Evolutionary conservation across 208 protist species (phyloP), one percentile per base, ranked within the genome.

Genomic region (Tritrichomonas musculus): DNA sequence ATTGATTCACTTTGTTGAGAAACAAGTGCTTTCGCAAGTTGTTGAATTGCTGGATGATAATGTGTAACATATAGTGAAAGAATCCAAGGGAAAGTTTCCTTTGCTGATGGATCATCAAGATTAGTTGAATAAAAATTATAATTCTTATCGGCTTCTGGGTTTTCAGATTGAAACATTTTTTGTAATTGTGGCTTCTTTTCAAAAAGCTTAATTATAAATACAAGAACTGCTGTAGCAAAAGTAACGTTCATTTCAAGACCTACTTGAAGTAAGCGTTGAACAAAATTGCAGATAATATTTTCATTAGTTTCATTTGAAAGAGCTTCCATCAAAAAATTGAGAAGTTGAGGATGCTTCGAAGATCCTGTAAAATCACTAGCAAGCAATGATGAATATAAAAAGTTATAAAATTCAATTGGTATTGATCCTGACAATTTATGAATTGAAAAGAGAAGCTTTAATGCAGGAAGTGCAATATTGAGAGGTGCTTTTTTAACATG

Each of bases 301-400:
- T 88, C 39, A 30, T 88, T n/a, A 14, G 33, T 88, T 60, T 53
- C 47, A 4, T 13, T 49, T 27, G 44, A 47, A 39, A 88, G 47
- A 57, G 47, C 41, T 88, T 88, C 77, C 17, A 88, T n/a, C 20
- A 88, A 36, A 20, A 88, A 88, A 47, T 88, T 88, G 2, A 88
- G 47, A 36, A 88, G 25, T 27, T 88, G 77, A 39, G 77, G 77
- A 50, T 57, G 77, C 30, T 88, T 88, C 4, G 41, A 53, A 33
- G 77, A 88, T 27, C n/a, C 25, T 33, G 41, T 27, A 36, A 88
- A 57, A 33, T 88, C 77, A 39, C 47, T 3, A 13, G 77, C 33
- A 14, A 53, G 25, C 27, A 88, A 57, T 44, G 47, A 25, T 33
- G 20, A 33, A 47, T 88, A 88, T 8, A 88, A 88, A 47, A 60